Conservation (phyloP, 106 monocot species). For the Vanilla planifolia region DNA sequence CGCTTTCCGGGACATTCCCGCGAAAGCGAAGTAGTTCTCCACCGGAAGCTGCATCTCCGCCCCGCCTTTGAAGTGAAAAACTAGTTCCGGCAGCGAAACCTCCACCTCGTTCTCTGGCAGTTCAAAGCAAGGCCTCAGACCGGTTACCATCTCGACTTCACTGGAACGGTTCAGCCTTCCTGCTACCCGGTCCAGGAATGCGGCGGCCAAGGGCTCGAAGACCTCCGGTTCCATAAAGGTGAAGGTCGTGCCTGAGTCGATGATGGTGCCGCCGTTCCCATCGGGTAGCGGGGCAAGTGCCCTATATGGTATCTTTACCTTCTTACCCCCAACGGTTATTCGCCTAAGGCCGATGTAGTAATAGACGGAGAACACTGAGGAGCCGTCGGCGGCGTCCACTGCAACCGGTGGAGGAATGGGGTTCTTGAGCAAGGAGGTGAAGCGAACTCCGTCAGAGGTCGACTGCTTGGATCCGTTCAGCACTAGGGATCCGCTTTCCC, state of each 20-base stretch:
- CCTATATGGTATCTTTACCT: slow-evolving; percentile 33
- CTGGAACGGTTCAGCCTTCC: slow-evolving; percentile 39
- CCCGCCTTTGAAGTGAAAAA: slow-evolving; percentile 65
- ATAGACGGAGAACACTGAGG: slow-evolving; percentile 48
- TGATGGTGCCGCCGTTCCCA: slow-evolving; percentile 68
- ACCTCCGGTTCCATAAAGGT: slow-evolving; percentile 52
- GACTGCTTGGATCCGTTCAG: slow-evolving; percentile 23
- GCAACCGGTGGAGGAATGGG: slow-evolving; percentile 15
- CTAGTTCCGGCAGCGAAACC: slow-evolving; percentile 41
- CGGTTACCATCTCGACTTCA: slow-evolving; percentile 39
- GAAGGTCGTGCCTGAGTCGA: slow-evolving; percentile 88
- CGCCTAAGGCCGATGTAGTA: slow-evolving; percentile 53
- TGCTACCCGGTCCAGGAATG: slow-evolving; percentile 27
- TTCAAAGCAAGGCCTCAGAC: slow-evolving; percentile 61
- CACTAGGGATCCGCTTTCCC: slow-evolving; percentile 37
- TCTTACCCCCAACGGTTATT: slow-evolving; percentile 59
- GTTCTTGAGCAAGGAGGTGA: slow-evolving; percentile 46
- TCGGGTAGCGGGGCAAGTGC: slow-evolving; percentile 13
- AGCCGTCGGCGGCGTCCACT: slow-evolving; percentile 1
- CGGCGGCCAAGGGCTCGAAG: slow-evolving; percentile 30
- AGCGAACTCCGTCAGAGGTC: slow-evolving; percentile 20
- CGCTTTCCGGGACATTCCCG: slow-evolving; percentile 15
- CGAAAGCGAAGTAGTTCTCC: slow-evolving; percentile 70
- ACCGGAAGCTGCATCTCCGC: slow-evolving; percentile 57
- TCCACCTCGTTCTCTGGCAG: slow-evolving; percentile 14